Evolutionary conservation across 2,329 filamentous ascomycete genomes (phyloP).

Genomic region (Alternaria arbusti): DNA sequence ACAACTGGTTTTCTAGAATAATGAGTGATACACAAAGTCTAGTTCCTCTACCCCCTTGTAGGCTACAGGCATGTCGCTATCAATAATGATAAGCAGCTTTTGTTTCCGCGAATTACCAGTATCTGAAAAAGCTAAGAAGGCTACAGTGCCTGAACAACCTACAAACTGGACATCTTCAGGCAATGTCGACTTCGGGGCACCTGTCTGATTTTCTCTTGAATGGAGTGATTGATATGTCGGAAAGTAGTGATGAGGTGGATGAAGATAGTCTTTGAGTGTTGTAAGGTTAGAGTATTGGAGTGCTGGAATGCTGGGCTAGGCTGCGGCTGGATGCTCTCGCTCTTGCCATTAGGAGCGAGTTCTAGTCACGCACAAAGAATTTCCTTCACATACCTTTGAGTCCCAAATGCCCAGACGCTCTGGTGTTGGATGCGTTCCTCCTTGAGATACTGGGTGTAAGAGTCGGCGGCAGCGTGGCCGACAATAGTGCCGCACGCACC

Average conservation of each 20-base stretch:
- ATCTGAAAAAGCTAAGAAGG: background rate
- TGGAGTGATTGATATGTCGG: background rate
- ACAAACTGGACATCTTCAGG: background rate
- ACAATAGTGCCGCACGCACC: background rate
- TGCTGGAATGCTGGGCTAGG: background rate
- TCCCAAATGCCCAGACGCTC: background rate
- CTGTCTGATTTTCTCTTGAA: background rate
- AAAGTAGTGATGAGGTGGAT: background rate
- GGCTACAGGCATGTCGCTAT: background rate
- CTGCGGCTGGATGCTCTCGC: background rate
- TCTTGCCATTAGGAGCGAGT: background rate
- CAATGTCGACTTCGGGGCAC: background rate
- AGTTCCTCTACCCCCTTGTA: background rate
- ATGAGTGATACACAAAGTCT: background rate
- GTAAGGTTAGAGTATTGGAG: background rate
- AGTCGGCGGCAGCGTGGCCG: background rate
- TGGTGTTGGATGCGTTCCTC: background rate
- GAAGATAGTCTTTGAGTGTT: background rate
- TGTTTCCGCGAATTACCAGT: background rate
- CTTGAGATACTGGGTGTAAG: background rate
- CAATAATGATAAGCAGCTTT: background rate
- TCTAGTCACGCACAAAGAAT: background rate
- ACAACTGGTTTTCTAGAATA: background rate
- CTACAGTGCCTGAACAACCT: background rate
- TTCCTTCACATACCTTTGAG: background rate